Evolutionary conservation across 2,329 filamentous ascomycete species (phyloP), one percentile per base, ranked within the genome.

Genomic region (Ascochyta clinopodiicola): DNA sequence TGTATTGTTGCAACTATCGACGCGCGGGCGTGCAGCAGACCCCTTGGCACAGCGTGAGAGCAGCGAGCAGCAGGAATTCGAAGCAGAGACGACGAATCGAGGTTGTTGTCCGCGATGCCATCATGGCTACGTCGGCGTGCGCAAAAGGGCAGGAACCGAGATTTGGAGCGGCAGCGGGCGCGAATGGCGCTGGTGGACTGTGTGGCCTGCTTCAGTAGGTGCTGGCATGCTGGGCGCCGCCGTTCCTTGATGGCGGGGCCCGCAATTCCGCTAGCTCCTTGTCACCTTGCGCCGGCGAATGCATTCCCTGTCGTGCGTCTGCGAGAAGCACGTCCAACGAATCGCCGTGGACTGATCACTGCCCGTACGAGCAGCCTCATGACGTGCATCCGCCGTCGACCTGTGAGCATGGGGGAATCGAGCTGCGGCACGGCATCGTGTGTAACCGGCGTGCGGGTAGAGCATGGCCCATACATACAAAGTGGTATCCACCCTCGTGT

Each of bases 301-400:
- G 27, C 52, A 46, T 42, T 36, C 52, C 49, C 50, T 42, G 37
- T 45, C 21, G 29, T 24, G 13, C 32, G 43, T 12, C 49, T 15
- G 40, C 19, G 25, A 24, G n/a, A 34, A 21, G 13, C 35, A 37
- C 32, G 22, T 31, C 52, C 46, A 50, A 50, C 52, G 46, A 50
- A 46, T 50, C 36, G 51, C 51, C 35, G 19, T 40, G 36, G 40
- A 46, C 63, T 64, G 60, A 71, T 74, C 69, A 62, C 59, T 72
- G 44, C 70, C 67, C 29, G 31, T 59, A 60, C 49, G 17, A 66
- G 68, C 50, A 38, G 42, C 51, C 67, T 64, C 64, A 70, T 74
- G 71, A 73, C 70, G 70, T 71, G 50, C 55, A 39, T 45, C 43
- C 17, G 37, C 52, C 37, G 21, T 32, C 34, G 38, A 19, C 50